Evolutionary conservation across 148 eudicot genomes (phyloP), one percentile per base, ranked within the genome.

Genomic region (Beta vulgaris): DNA sequence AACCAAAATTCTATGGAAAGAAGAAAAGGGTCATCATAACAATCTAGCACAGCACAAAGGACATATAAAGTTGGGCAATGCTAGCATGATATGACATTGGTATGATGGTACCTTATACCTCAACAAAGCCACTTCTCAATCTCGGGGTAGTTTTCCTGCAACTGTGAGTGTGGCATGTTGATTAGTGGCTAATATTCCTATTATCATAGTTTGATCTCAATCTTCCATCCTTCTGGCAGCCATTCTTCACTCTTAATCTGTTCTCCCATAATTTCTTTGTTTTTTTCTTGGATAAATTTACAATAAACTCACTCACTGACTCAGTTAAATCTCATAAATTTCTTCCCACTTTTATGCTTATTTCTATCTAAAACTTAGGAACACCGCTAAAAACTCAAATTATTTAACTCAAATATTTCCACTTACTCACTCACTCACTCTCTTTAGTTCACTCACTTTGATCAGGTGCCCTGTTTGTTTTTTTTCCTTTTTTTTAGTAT

Each of bases 211-310:
- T 83, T 85, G 42, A 87, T 84, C 66, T 85, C 84, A 48, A 79
- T 87, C 55, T 82, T 88, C 96, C 97, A 90, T 21, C 91, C 97
- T 31, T 69, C 81, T n/a, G 97, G 95, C 39, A 90, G 81, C 86
- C 87, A 86, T 21, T 84, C 87, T 55, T 84, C 85, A 19, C 58
- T 80, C 59, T 72, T 83, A 26, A 70, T 25, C 39, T 77, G 80
- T 31, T 81, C 74, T 77, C 73, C 84, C 86, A 85, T 86, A 73
- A 64, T 66, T 3, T 15, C 13, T 35, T 5, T 2, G 57, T 12
- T 10, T 29, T 12, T 42, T 48, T 57, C 23, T 26, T 49, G 21
- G 44, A 28, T 10, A 35, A 35, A 26, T 63, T 19, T 34, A 66
- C 46, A 65, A 7, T 37, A 9, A n/a, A 34, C 19, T 13, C 37